Base-by-base conservation (phyloP, 805 yeast species). In the Candida stauntonica region DNA sequence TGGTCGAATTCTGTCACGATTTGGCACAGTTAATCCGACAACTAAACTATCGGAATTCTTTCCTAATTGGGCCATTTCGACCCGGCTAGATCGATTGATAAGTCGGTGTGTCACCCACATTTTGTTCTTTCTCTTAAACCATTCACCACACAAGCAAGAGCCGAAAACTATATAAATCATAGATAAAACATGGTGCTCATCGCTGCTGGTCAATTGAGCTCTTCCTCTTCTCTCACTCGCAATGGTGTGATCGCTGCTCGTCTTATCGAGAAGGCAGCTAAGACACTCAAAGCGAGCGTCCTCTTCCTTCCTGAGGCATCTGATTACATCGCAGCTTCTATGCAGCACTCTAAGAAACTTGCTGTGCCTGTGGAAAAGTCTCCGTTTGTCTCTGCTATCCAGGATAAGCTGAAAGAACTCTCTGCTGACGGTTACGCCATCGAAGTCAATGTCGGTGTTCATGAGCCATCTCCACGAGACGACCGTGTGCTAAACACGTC, bases 261-360 rank as follows among this genome's bases (percentile, higher is more conserved):
- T 21, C 65, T 89, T 26, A 78, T 91, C 14, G 57, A 63, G n/a
- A 61, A 67, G 36, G 95, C 98, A 0, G 72, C 82, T 0, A 62
- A 61, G 3, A 56, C 68, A 13, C 24, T 34, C 12, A 73, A 81
- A 4, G 88, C 83, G 12, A 68, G 72, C 45, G 77, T 86, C 3
- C 66, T 93, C 5, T 87, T 93, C 54, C 71, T 91, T 31, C 98
- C 98, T 2, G 99, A 91, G 58, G 98, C 98, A 0, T 73, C 93
- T 5, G 98, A 91, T 58, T 91, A 87, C 58, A 70, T 91, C 28
- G 81, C 95, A 5, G 68, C 50, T 17, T 51, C 57, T 2, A 43
- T 45, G 76, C 36, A 76, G 77, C 53, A 81, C 89, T 2, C 58
- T 51, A 1, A 89, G 36, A 48, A 64, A 19, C 62, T 91, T n/a